Evolutionary conservation across 495 filamentous ascomycete genomes (phyloP).

Genomic region (Aspergillus panamensis): DNA sequence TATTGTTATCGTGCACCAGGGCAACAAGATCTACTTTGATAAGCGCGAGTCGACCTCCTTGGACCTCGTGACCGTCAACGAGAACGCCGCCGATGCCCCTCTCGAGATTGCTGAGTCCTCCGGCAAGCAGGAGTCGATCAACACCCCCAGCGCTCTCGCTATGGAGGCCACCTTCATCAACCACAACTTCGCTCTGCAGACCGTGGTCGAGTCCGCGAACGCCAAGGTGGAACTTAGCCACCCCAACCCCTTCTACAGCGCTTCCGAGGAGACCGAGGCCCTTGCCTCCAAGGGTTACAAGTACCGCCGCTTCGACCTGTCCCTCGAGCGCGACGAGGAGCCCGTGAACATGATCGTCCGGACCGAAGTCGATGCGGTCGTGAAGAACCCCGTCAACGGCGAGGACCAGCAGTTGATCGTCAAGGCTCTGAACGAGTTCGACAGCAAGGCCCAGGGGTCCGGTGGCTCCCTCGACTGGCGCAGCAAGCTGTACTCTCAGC

Average conservation of each 20-base stretch:
- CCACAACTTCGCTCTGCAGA: slow-evolving; percentile 96
- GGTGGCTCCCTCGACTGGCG: slow-evolving; percentile 96
- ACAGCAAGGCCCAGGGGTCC: slow-evolving; percentile 91
- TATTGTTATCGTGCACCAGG: slow-evolving; percentile 83
- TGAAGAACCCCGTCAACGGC: slow-evolving; percentile 85
- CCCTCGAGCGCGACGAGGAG: slow-evolving; percentile 83
- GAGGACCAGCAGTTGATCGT: slow-evolving; percentile 87
- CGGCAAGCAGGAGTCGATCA: slow-evolving; percentile 84
- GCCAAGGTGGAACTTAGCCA: slow-evolving; percentile 76
- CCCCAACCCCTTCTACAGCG: slow-evolving; percentile 97
- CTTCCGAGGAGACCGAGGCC: slow-evolving; percentile 85
- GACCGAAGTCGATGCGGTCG: slow-evolving; percentile 91
- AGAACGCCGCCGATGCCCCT: slow-evolving; percentile 96
- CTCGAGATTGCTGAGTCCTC: slow-evolving; percentile 79
- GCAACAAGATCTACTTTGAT: slow-evolving; percentile 96
- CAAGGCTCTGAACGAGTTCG: slow-evolving; percentile 98
- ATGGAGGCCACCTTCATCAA: slow-evolving; percentile 99
- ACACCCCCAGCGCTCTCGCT: slow-evolving; percentile 83
- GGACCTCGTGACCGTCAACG: slow-evolving; percentile 98
- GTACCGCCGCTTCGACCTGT: slow-evolving; percentile 94
- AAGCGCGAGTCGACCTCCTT: slow-evolving; percentile 90
- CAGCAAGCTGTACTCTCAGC: slow-evolving; percentile 83
- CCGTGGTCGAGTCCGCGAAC: slow-evolving; percentile 73
- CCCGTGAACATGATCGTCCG: slow-evolving; percentile 89
- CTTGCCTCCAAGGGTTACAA: slow-evolving; percentile 95